Conservation (phyloP, 139 green algal species). For the Closterium sp. region DNA sequence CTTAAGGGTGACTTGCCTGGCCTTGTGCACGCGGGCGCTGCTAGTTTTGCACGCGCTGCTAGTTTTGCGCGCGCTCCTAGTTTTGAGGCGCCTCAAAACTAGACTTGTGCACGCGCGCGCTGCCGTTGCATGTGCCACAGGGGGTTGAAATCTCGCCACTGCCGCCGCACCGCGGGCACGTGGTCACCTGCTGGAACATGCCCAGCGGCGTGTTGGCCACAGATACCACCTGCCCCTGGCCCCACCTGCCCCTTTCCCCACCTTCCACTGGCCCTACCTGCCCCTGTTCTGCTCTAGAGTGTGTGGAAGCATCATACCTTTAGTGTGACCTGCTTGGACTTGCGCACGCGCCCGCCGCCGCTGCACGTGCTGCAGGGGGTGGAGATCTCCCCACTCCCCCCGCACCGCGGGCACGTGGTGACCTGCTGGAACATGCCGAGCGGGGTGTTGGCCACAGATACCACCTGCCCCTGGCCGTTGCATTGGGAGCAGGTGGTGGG, state of each 20-base stretch:
- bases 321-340: constrained; percentile 79
- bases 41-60: no score
- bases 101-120: background rate
- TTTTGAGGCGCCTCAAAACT: no score
- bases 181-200: constrained; percentile 81
- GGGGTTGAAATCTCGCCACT: background rate
- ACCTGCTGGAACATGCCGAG: constrained; percentile 91
- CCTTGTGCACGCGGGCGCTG: constrained; percentile 76
- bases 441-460: constrained; percentile 84
- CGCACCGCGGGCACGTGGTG: constrained; percentile 51
- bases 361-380: constrained; percentile 82
- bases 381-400: constrained; percentile 52
- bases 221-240: constrained; percentile 78
- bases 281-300: no score
- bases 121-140: background rate
- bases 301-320: constrained; percentile 1
- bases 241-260: constrained; percentile 27
- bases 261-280: no score
- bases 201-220: constrained; percentile 54
- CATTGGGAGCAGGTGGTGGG: constrained; percentile 81
- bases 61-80: no score
- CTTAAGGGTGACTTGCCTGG: no score
- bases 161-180: constrained; percentile 54
- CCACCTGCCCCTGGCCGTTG: constrained; percentile 76
- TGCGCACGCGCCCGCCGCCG: constrained; percentile 84